These are phyloP conservation scores for Picochlorum costavermella DNA, from an alignment of 139 green algal genomes.

Conservation along the genomic window DNA sequence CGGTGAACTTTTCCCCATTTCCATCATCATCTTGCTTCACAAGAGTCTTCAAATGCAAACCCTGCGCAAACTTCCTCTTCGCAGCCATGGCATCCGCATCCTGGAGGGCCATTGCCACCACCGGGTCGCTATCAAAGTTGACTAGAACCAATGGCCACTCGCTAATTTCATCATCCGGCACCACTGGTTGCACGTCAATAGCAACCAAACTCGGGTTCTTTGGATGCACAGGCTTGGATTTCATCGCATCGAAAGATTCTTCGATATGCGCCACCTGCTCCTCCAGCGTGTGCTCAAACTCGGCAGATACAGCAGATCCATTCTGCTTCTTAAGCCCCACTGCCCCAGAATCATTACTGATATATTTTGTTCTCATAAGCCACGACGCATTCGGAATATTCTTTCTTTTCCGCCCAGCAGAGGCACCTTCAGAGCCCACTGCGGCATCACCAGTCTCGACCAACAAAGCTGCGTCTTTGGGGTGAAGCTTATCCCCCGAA, in stretches of 20 bases:
- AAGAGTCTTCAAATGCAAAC: conserved; percentile 34
- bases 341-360: conserved; percentile 27
- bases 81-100: conserved; percentile 7
- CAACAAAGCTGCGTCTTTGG: conserved; percentile 42
- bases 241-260: conserved; percentile 49
- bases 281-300: background rate
- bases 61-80: background rate
- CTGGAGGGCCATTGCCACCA: conserved; percentile 20
- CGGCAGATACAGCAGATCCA: conserved; percentile 10
- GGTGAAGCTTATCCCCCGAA: conserved; percentile 23
- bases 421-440: conserved; percentile 4
- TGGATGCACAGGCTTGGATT: conserved; percentile 38
- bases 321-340: background rate
- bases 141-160: conserved; percentile 30
- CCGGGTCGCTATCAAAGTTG: conserved; percentile 37
- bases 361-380: conserved; percentile 63
- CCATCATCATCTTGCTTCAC: conserved; percentile 3
- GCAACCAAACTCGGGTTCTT: conserved; percentile 39
- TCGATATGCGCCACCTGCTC: conserved; percentile 35
- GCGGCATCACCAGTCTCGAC: conserved; percentile 7
- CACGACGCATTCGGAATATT: conserved; percentile 37
- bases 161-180: conserved; percentile 29
- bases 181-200: conserved; percentile 46
- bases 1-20: conserved; percentile 23
- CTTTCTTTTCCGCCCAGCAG: background rate